These are phyloP conservation scores for Asclepias syriaca DNA, from an alignment of 257 asterid species.

Conservation along the genomic window DNA sequence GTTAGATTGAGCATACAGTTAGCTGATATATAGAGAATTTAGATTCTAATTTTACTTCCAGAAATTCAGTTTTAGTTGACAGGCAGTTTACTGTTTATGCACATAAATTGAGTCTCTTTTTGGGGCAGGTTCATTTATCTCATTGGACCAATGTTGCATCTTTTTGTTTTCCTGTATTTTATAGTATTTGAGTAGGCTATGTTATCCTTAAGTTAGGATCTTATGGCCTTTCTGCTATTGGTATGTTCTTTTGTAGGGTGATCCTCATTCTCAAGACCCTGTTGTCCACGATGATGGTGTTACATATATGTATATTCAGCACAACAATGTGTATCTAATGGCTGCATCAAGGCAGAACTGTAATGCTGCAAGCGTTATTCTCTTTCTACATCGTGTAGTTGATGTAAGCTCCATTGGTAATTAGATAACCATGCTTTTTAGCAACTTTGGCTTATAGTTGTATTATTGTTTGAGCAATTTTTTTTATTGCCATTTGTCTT, in stretches of 20 bases:
- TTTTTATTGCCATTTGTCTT: not conserved
- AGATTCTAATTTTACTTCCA: not conserved
- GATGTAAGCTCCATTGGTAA: conserved; percentile 63
- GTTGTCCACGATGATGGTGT: conserved; percentile 85
- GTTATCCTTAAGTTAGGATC: conserved; percentile 8
- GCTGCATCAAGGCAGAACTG: conserved; percentile 96
- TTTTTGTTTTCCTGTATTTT: not conserved
- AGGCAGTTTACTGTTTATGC: not conserved
- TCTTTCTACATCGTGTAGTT: conserved; percentile 94
- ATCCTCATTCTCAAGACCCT: conserved; percentile 76
- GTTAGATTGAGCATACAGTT: not conserved
- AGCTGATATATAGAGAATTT: not conserved
- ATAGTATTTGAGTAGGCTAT: not conserved
- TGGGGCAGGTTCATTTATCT: not conserved
- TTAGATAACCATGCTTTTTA: conserved; percentile 8
- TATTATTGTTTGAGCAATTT: conserved; percentile 2
- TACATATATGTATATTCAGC: conserved; percentile 94
- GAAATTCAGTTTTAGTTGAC: not conserved
- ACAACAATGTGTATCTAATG: conserved; percentile 97
- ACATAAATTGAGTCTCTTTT: not conserved
- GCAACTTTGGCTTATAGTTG: not conserved
- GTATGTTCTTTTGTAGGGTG: conserved; percentile 58
- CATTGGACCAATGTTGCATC: not conserved
- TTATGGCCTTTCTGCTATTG: conserved; percentile 6
- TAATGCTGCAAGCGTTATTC: conserved; percentile 96